Evolutionary conservation across 2,329 filamentous ascomycete species (phyloP).

Genomic region (Rhynchosporium agropyri): DNA sequence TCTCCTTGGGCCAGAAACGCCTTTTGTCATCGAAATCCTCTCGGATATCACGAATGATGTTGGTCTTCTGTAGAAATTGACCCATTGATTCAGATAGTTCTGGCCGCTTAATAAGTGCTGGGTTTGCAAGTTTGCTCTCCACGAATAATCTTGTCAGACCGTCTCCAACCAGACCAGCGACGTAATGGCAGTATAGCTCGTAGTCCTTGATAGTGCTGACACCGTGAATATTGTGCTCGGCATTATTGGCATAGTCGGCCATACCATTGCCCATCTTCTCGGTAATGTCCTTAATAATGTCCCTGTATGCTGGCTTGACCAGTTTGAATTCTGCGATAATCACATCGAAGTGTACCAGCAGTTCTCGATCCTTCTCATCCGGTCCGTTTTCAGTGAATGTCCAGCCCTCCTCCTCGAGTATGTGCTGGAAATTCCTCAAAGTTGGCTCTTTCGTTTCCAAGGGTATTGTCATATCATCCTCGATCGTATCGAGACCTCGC

Average conservation of each 20-base stretch:
- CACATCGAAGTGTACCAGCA: conserved; percentile 89
- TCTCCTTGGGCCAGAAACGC: conserved; percentile 92
- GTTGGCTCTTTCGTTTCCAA: conserved; percentile 82
- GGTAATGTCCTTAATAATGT: conserved; percentile 90
- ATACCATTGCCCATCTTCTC: conserved; percentile 97
- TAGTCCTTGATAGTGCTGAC: conserved; percentile 87
- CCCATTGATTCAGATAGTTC: conserved; percentile 94
- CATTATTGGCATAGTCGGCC: conserved; percentile 90
- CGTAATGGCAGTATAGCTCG: conserved; percentile 96
- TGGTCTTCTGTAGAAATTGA: conserved; percentile 96
- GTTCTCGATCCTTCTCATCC: conserved; percentile 90
- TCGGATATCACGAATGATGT: conserved; percentile 94
- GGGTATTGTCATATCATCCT: conserved; percentile 95
- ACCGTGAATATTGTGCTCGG: conserved; percentile 77
- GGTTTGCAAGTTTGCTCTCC: conserved; percentile 82
- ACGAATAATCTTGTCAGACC: conserved; percentile 90
- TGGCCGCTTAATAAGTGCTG: conserved; percentile 75
- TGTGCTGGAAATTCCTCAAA: conserved; percentile 77
- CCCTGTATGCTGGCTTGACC: conserved; percentile 80
- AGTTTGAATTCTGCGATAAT: conserved; percentile 86
- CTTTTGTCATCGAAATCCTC: conserved; percentile 88
- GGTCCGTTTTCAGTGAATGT: conserved; percentile 83
- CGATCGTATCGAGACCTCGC: conserved; percentile 94
- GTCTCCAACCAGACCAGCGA: conserved; percentile 97
- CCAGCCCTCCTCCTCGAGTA: conserved; percentile 85